phyloP scores from a whole-genome alignment of 176 grass and related monocot genomes.

The Cenchrus purpureus region DNA sequence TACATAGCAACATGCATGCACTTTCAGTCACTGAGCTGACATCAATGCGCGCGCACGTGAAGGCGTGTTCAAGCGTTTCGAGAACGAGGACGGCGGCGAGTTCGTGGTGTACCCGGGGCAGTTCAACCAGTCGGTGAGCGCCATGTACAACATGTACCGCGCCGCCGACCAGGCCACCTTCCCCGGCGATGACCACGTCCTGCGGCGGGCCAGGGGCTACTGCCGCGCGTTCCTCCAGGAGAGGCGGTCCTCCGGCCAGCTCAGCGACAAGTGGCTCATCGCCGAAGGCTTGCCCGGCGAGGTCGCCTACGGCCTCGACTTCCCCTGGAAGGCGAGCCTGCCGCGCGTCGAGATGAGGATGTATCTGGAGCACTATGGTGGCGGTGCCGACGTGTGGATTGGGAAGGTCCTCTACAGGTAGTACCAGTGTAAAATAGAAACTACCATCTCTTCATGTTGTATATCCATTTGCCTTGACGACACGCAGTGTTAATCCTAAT shows the following conservation, averaged over 20 bases:
- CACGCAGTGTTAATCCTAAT: too few relatives aligned
- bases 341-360: conserved; percentile 35
- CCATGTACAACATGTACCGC: conserved; percentile 55
- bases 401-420: conserved; percentile 43
- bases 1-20: too few relatives aligned
- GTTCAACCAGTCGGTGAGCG: conserved; percentile 31
- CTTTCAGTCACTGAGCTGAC: too few relatives aligned
- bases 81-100: conserved; percentile 41
- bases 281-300: conserved; percentile 58
- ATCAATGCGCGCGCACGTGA: too few relatives aligned
- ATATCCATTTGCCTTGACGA: too few relatives aligned
- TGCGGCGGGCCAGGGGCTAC: conserved; percentile 17
- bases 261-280: conserved; percentile 74
- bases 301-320: neutral
- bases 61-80: conserved; percentile 54
- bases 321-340: neutral
- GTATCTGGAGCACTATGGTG: conserved; percentile 46
- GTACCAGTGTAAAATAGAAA: too few relatives aligned
- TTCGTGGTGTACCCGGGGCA: conserved; percentile 42
- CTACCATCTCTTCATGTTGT: too few relatives aligned
- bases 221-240: conserved; percentile 39
- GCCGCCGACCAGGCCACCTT: conserved; percentile 43
- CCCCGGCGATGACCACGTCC: neutral
- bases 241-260: conserved; percentile 35
- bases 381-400: conserved; percentile 19